A percentile compares a stretch with the other conserved stretches of the same genome.
phyloP scores from a whole-genome alignment of 2,329 filamentous ascomycete species.

The Talaromyces piceae region DNA sequence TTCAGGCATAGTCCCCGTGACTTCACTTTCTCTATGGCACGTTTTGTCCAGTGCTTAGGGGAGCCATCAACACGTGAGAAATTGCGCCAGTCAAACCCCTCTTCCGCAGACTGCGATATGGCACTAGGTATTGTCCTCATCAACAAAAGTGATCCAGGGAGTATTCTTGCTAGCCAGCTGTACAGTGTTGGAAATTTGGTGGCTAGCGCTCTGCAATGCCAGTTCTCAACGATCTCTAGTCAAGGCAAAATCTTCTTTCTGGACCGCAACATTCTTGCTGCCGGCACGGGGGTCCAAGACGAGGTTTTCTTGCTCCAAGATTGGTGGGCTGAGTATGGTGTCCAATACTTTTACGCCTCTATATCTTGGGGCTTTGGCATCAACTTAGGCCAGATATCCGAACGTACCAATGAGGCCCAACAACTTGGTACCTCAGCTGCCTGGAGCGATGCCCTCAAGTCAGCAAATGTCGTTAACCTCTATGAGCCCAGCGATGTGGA shows the following conservation, averaged over 20 bases:
- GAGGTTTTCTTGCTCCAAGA: slow-evolving; percentile 17
- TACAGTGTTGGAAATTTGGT: slow-evolving; percentile 16
- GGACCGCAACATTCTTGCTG: slow-evolving; percentile 17
- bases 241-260: slow-evolving; percentile 29
- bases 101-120: slow-evolving; percentile 12
- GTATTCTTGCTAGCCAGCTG: slow-evolving; percentile 19
- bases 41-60: slow-evolving; percentile 16
- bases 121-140: slow-evolving; percentile 24
- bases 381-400: background rate
- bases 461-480: slow-evolving; percentile 16
- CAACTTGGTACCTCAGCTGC: background rate
- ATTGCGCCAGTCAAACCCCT: slow-evolving; percentile 17
- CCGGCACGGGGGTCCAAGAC: slow-evolving; percentile 13
- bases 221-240: slow-evolving; percentile 1
- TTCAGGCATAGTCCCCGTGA: slow-evolving; percentile 6
- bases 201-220: slow-evolving; percentile 8
- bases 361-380: slow-evolving; percentile 20
- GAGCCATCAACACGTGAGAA: slow-evolving; percentile 4
- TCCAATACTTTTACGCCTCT: slow-evolving; percentile 26
- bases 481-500: slow-evolving; percentile 22
- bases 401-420: background rate
- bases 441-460: background rate
- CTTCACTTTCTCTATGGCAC: slow-evolving; percentile 11
- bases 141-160: slow-evolving; percentile 12
- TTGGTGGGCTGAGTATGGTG: slow-evolving; percentile 23